Evolutionary conservation across 1,284 basidiomycete genomes (phyloP).

Genomic region (Leccinum subrobustum): DNA sequence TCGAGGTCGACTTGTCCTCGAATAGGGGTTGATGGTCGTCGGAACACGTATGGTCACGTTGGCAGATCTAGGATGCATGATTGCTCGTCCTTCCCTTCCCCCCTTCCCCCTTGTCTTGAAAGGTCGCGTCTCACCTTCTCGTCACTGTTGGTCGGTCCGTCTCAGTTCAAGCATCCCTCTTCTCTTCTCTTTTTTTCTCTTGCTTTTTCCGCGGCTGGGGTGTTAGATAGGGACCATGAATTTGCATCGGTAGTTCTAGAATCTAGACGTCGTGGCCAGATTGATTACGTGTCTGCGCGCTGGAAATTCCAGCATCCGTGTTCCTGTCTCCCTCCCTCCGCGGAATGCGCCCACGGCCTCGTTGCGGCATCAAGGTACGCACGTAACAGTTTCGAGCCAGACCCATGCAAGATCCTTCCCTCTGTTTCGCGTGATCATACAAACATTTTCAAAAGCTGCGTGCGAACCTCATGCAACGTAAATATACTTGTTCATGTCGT

Average conservation of each 20-base stretch:
- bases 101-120: not conserved
- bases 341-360: not conserved
- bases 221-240: not conserved
- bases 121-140: not conserved
- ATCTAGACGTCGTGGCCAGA: not conserved
- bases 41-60: not conserved
- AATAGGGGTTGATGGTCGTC: not conserved
- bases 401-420: not conserved
- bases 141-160: not conserved
- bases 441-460: not conserved
- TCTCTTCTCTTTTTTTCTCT: not conserved
- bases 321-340: not conserved
- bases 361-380: not conserved
- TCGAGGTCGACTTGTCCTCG: slow-evolving; percentile 26
- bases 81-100: not conserved
- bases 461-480: slow-evolving; percentile 60
- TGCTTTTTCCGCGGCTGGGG: not conserved
- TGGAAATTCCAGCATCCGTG: not conserved
- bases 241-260: not conserved
- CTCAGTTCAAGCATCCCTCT: not conserved
- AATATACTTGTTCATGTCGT: slow-evolving; percentile 67
- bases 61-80: not conserved
- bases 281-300: not conserved
- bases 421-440: not conserved
- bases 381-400: not conserved